Evolutionary conservation across 2,329 filamentous ascomycete species (phyloP).

Genomic region (Camillea tinctor): DNA sequence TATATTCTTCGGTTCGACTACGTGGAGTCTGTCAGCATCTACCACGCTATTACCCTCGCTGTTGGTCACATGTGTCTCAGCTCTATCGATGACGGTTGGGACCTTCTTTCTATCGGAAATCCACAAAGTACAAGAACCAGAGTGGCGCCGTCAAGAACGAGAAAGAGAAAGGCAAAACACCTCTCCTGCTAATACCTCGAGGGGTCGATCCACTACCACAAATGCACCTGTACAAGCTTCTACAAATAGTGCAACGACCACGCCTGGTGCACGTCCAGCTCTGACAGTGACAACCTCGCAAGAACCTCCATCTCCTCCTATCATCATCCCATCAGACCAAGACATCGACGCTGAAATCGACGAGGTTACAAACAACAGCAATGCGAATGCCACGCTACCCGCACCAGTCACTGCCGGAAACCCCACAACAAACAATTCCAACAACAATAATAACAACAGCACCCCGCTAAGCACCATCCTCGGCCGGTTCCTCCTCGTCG

Average conservation of each 20-base stretch:
- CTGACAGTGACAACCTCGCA: slow-evolving; percentile 20
- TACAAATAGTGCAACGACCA: slow-evolving; percentile 21
- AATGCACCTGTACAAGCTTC: slow-evolving; percentile 15
- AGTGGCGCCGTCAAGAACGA: slow-evolving; percentile 46
- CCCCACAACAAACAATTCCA: slow-evolving; percentile 26
- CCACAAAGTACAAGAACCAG: slow-evolving; percentile 59
- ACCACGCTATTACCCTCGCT: slow-evolving; percentile 58
- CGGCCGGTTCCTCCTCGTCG: slow-evolving; percentile 55
- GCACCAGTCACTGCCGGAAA: slow-evolving; percentile 30
- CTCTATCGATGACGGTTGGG: slow-evolving; percentile 57
- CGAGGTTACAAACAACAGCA: slow-evolving; percentile 33
- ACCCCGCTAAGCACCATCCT: slow-evolving; percentile 55
- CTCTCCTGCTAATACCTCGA: slow-evolving; percentile 21
- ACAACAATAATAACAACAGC: slow-evolving; percentile 28
- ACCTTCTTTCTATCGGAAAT: slow-evolving; percentile 60
- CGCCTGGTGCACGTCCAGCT: slow-evolving; percentile 21
- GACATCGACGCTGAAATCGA: slow-evolving; percentile 61
- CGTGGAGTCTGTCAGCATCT: slow-evolving; percentile 55
- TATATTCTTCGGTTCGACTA: slow-evolving; percentile 55
- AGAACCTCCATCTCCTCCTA: slow-evolving; percentile 38
- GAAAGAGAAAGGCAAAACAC: slow-evolving; percentile 31
- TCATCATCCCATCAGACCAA: slow-evolving; percentile 64
- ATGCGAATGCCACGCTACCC: slow-evolving; percentile 29
- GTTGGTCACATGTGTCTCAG: slow-evolving; percentile 50
- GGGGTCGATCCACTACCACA: slow-evolving; percentile 14